phyloP scores from a whole-genome alignment of 129 eudicot genomes.

The Centella asiatica region DNA sequence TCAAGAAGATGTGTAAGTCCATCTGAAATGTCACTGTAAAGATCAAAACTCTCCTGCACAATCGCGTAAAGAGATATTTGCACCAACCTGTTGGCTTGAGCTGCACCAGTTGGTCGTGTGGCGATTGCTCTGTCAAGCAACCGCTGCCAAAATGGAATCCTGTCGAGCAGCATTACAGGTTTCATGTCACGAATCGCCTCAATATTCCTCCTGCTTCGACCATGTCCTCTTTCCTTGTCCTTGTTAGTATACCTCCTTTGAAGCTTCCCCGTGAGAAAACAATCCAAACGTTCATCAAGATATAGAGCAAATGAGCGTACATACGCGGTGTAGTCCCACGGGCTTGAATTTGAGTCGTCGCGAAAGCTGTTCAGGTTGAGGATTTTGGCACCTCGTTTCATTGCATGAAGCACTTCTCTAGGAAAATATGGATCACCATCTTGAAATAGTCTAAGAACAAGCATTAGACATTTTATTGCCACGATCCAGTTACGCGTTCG shows the following conservation, averaged over 20 bases:
- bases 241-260: conserved; percentile 31
- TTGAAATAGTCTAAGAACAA: conserved; percentile 55
- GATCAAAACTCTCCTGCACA: conserved; percentile 53
- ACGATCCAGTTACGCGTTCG: conserved; percentile 61
- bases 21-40: conserved; percentile 60
- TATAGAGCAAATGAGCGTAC: conserved; percentile 48
- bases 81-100: conserved; percentile 39
- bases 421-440: conserved; percentile 80
- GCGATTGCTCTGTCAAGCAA: conserved; percentile 67
- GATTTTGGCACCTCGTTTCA: conserved; percentile 50
- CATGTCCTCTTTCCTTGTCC: not conserved
- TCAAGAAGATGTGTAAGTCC: conserved; percentile 54
- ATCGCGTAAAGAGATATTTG: conserved; percentile 39
- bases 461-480: conserved; percentile 54
- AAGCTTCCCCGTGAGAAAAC: conserved; percentile 63
- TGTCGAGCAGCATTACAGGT: conserved; percentile 51
- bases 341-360: conserved; percentile 44
- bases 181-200: conserved; percentile 47
- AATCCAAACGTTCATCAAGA: conserved; percentile 62
- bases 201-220: conserved; percentile 2
- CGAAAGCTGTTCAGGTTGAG: conserved; percentile 44
- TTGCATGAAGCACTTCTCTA: conserved; percentile 57
- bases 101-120: conserved; percentile 47
- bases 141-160: conserved; percentile 49
- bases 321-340: conserved; percentile 63